phyloP scores from a whole-genome alignment of 192 early-diverging fungal species.

The Entomortierella beljakovae region DNA sequence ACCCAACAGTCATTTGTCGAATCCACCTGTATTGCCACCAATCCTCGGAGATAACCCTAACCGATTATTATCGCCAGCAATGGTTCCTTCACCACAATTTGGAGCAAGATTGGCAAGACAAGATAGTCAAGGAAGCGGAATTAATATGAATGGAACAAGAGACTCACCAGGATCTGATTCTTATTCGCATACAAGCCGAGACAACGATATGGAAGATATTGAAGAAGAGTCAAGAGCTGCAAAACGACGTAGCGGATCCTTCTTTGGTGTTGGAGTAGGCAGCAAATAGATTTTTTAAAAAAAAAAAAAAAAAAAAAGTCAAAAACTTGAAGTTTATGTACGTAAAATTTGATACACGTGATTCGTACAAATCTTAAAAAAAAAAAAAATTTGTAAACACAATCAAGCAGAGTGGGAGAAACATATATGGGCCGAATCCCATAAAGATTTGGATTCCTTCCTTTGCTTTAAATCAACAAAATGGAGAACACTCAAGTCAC shows the following conservation, averaged over 20 bases:
- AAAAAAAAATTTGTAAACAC: neutral
- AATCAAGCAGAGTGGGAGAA: neutral
- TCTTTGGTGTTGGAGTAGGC: constrained; percentile 20
- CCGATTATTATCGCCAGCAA: constrained; percentile 31
- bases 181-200: constrained; percentile 16
- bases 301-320: neutral
- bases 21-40: constrained; percentile 30
- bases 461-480: constrained; percentile 42
- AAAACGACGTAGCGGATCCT: constrained; percentile 38
- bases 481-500: constrained; percentile 34
- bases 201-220: constrained; percentile 38
- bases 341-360: neutral
- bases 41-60: constrained; percentile 26
- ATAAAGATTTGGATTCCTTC: constrained; percentile 9
- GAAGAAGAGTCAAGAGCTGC: constrained; percentile 38
- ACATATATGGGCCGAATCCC: no score
- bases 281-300: constrained; percentile 16
- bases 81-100: constrained; percentile 31
- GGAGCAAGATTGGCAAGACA: constrained; percentile 30
- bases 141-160: constrained; percentile 4
- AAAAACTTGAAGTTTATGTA: no score
- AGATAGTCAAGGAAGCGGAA: constrained; percentile 27
- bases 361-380: constrained; percentile 3
- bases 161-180: constrained; percentile 49
- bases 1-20: constrained; percentile 3